A percentile compares a stretch with the other conserved stretches of the same genome.
phyloP scores from a whole-genome alignment of 2,329 filamentous ascomycete species.

The Fusarium oxysporum region DNA sequence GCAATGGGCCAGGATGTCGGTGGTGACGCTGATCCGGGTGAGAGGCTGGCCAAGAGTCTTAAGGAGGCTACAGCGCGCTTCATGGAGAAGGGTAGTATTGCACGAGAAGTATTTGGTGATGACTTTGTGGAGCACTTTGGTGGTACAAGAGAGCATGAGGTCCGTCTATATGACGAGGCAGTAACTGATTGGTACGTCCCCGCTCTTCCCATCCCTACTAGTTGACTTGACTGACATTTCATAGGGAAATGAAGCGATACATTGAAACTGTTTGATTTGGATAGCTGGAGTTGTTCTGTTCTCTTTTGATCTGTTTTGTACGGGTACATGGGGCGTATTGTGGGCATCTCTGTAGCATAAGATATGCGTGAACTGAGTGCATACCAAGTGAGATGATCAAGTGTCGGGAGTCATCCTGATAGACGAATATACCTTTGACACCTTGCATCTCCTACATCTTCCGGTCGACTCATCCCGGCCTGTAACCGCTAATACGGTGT shows the following conservation, averaged over 20 bases:
- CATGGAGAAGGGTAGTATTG: conserved; percentile 81
- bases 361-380: conserved; percentile 9
- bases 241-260: conserved; percentile 80
- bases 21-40: conserved; percentile 75
- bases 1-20: conserved; percentile 88
- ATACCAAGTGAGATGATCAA: conserved; percentile 14
- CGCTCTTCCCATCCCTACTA: not conserved
- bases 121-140: conserved; percentile 96
- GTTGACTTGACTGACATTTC: conserved; percentile 25
- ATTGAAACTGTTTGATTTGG: conserved; percentile 73
- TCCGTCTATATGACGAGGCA: conserved; percentile 91
- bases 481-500: not conserved
- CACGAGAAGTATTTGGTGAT: conserved; percentile 93
- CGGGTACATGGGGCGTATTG: conserved; percentile 29
- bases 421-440: conserved; percentile 38
- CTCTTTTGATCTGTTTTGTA: conserved; percentile 14
- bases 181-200: conserved; percentile 91
- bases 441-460: not conserved
- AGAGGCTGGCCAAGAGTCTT: conserved; percentile 83
- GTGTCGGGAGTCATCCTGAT: conserved; percentile 16
- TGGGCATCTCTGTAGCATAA: conserved; percentile 20
- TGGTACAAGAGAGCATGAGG: conserved; percentile 91
- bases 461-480: no score
- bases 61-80: conserved; percentile 87
- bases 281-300: conserved; percentile 28